These are phyloP conservation scores for Calonectria honghensis DNA, from an alignment of 2,329 filamentous ascomycete genomes.

Conservation along the genomic window DNA sequence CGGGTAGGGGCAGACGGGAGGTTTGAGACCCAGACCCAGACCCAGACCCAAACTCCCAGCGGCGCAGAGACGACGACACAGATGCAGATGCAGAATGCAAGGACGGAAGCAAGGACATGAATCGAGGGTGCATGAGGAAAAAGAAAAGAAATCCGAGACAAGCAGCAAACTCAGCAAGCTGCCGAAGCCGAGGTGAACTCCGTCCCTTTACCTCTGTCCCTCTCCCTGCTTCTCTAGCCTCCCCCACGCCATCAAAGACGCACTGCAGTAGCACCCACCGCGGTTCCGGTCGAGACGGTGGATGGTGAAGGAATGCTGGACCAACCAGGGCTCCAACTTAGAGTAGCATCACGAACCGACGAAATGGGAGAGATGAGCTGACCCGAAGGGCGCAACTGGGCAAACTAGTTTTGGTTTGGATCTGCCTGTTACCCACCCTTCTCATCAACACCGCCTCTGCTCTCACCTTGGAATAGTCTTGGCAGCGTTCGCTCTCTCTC, in stretches of 20 bases:
- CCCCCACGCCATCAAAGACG: slow-evolving; percentile 17
- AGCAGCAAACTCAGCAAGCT: neutral
- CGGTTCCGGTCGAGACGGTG: neutral
- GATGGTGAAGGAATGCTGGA: slow-evolving; percentile 12
- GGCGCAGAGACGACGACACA: neutral
- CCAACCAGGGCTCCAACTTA: slow-evolving; percentile 24
- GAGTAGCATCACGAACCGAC: slow-evolving; percentile 16
- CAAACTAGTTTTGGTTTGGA: slow-evolving; percentile 9
- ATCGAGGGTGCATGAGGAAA: slow-evolving; percentile 25
- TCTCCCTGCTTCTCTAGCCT: neutral
- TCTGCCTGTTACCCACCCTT: slow-evolving; percentile 25
- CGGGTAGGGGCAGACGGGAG: neutral
- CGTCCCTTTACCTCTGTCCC: neutral
- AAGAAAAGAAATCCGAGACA: slow-evolving; percentile 15
- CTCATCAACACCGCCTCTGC: neutral
- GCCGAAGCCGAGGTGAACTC: slow-evolving; percentile 7
- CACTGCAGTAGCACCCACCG: slow-evolving; percentile 20
- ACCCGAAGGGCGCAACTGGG: slow-evolving; percentile 20
- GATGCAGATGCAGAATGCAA: slow-evolving; percentile 1
- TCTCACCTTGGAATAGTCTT: neutral
- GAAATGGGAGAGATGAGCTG: slow-evolving; percentile 20
- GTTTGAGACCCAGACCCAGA: neutral
- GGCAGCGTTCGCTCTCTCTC: neutral
- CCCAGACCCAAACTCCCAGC: neutral
- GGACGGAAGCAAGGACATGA: slow-evolving; percentile 6